Base-by-base conservation (phyloP, 257 asterid genomes). In the Penstemon eatonii region DNA sequence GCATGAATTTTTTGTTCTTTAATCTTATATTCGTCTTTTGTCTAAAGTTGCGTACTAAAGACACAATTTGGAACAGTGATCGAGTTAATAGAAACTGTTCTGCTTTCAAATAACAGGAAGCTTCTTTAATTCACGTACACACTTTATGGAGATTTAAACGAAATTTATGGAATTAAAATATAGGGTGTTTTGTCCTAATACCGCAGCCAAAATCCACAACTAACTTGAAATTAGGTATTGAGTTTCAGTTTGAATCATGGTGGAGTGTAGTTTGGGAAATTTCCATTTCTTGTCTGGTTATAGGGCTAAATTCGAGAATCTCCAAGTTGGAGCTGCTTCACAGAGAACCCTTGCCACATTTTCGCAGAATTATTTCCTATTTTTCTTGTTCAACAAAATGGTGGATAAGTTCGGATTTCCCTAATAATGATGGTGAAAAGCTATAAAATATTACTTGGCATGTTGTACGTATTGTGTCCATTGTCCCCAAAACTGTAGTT, bases 31-130 rank as follows among this genome's bases (percentile, higher is more conserved):
- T 40, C 6, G 40, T 11, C 43, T 44, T 73, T 54, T 0, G 43
- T 13, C 60, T 36, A 42, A 60, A 7, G 42, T 39, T 25, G 25
- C 6, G n/a, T 58, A 8, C 1, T n/a, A 10, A 36, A 33, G 5
- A 18, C 52, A 47, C 39, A 55, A 56, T 45, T 64, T 44, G 58
- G 40, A 49, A 65, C 3, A 7, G 3, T 65, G 15, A 55, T 52
- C n/a, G 10, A 65, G 52, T 51, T 69, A n/a, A 7, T 68, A 45
- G 5, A 36, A 68, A 50, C 41, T 56, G 52, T 19, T 66, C 47
- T 51, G 33, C 51, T 54, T 15, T 5, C 58, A 37, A 50, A 53
- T 8, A 4, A 8, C 53, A 7, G 46, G 54, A 52, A 60, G 19
- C 60, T 72, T 46, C 51, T 25, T 25, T 25, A 25, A 1, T 25